These are phyloP conservation scores for Boletus rex-veris DNA, from an alignment of 768 basidiomycete genomes.

Conservation along the genomic window DNA sequence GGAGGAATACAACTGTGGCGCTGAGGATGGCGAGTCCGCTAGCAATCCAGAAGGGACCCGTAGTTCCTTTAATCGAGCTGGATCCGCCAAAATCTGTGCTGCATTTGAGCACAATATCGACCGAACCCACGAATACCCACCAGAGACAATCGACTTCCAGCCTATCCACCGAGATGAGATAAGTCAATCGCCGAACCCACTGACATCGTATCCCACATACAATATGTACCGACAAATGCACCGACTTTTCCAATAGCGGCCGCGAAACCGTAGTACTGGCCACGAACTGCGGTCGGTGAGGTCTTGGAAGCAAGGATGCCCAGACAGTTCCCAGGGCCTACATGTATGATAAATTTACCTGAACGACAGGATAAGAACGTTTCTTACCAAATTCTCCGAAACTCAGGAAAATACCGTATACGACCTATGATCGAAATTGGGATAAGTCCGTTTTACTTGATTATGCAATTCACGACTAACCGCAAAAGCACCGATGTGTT, in stretches of 20 bases:
- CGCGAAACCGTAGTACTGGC: conserved; percentile 82
- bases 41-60: conserved; percentile 87
- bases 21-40: conserved; percentile 80
- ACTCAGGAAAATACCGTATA: conserved; percentile 89
- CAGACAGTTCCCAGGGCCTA: conserved; percentile 80
- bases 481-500: conserved; percentile 71
- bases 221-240: conserved; percentile 80
- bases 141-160: conserved; percentile 64
- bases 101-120: background rate
- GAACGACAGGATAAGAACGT: background rate
- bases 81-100: conserved; percentile 59
- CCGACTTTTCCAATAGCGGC: conserved; percentile 86
- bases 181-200: background rate
- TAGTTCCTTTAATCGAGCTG: conserved; percentile 54
- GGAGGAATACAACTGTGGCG: conserved; percentile 67
- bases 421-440: conserved; percentile 41
- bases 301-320: conserved; percentile 84
- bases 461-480: conserved; percentile 34
- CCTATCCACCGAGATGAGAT: conserved; percentile 33
- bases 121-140: conserved; percentile 30
- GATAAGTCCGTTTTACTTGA: background rate
- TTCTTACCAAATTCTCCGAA: conserved; percentile 77
- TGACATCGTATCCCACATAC: conserved; percentile 37
- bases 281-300: conserved; percentile 81
- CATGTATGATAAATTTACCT: background rate